Base-by-base conservation (phyloP, 192 early-diverging fungal species). In the Entomortierella chlamydospora region DNA sequence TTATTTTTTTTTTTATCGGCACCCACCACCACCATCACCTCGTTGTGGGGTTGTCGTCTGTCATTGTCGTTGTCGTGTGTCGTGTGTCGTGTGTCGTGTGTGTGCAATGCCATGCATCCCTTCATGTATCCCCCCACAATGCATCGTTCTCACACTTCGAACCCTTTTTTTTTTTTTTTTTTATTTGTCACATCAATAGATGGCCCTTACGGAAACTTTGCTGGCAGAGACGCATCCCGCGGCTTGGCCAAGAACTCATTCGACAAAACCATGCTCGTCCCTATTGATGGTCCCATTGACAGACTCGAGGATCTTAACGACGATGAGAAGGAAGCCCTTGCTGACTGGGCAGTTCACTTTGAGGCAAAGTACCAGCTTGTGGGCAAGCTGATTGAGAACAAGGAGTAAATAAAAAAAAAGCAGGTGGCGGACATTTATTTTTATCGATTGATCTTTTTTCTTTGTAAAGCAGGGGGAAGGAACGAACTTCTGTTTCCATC, bases 171-270 rank as follows among this genome's bases (percentile, higher is more conserved):
- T 28, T 1, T 52, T 20, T 37, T 42, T 7, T 10, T 2, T 11
- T 17, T 37, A 20, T 10, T 18, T 25, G 1, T 2, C 28, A 13
- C 8, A 17, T 49, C n/a, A 11, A 12, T 82, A 93, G 94, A 85
- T 18, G 95, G 95, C 6, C 95, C 93, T n/a, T 99, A 99, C 71
- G 93, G 90, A 31, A 97, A 96, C 87, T 99, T 98, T 90, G 91
- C 96, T 8, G 97, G 97, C 2, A 89, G 92, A n/a, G 97, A 99
- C 85, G 96, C 97, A 18, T 96, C 95, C 22, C 89, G 97, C 33
- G 96, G 97, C 0, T 82, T 99, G 61, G 93, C 96, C 41, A 91
- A 96, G 74, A 86, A 93, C 61, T 93, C 92, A 51, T 97, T 99
- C 72, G 94, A 95, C 65, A 82, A 71, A 52, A 84, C 86, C 12